Evolutionary conservation across 164 flowering plant species (phyloP).

Genomic region (Vitis amurensis): DNA sequence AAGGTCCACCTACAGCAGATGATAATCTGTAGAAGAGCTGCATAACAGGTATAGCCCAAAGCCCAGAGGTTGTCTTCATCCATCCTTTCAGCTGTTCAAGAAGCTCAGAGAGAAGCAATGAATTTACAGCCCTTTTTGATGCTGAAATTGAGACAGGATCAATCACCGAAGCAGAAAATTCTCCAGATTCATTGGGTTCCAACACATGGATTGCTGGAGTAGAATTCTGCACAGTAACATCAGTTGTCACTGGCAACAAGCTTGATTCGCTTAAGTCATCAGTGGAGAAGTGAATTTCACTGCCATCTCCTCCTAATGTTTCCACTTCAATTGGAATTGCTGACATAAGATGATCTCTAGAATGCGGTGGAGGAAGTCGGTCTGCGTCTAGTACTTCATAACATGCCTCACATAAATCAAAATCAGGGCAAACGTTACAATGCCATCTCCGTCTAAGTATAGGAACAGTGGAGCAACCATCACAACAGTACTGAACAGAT

Average conservation of each 20-base stretch:
- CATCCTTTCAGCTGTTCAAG: slow-evolving; percentile 87
- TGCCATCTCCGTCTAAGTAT: slow-evolving; percentile 96
- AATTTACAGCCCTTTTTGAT: slow-evolving; percentile 86
- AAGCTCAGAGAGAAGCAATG: slow-evolving; percentile 83
- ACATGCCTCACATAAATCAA: slow-evolving; percentile 98
- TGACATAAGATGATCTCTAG: slow-evolving; percentile 97
- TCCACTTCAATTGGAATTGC: slow-evolving; percentile 96
- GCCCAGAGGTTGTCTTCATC: slow-evolving; percentile 88
- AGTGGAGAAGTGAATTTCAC: slow-evolving; percentile 73
- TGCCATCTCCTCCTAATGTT: slow-evolving; percentile 74
- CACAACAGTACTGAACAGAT: slow-evolving; percentile 98
- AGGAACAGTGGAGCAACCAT: slow-evolving; percentile 99
- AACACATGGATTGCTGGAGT: slow-evolving; percentile 79
- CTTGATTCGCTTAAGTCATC: slow-evolving; percentile 67
- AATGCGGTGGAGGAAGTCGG: slow-evolving; percentile 91
- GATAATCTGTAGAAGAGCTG: slow-evolving; percentile 93
- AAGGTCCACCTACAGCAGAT: slow-evolving; percentile 95
- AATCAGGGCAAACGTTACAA: slow-evolving; percentile 96
- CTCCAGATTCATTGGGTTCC: slow-evolving; percentile 75
- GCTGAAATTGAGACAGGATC: slow-evolving; percentile 95
- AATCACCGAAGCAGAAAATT: slow-evolving; percentile 56
- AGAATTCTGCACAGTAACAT: slow-evolving; percentile 48
- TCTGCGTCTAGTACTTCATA: slow-evolving; percentile 91
- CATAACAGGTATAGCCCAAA: slow-evolving; percentile 86
- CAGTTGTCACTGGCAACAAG: slow-evolving; percentile 44